phyloP scores from a whole-genome alignment of 2,329 filamentous ascomycete species.

The Talaromyces sp. region DNA sequence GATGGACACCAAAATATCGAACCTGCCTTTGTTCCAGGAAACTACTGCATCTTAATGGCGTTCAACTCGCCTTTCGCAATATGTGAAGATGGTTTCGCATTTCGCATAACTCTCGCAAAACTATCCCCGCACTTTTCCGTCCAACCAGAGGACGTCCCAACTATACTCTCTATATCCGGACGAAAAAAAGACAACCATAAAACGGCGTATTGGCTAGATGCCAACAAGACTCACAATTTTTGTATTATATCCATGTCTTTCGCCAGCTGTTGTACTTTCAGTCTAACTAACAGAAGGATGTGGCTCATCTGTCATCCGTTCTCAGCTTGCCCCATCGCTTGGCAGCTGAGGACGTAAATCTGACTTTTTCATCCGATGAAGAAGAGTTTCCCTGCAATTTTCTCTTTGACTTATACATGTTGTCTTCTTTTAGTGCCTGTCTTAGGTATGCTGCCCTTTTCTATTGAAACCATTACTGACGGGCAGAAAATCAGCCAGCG shows the following conservation, averaged over 20 bases:
- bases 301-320: neutral
- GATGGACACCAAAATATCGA: neutral
- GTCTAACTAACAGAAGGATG: neutral
- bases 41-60: neutral
- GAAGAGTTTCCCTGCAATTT: neutral
- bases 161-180: neutral
- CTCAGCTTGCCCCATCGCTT: neutral
- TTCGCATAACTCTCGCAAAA: neutral
- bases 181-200: neutral
- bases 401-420: too few relatives aligned
- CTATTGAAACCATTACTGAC: neutral
- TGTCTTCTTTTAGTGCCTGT: too few relatives aligned
- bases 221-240: too few relatives aligned
- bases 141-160: neutral
- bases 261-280: too few relatives aligned
- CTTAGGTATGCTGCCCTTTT: too few relatives aligned
- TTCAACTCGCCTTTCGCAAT: neutral
- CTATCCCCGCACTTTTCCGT: neutral
- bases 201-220: too few relatives aligned
- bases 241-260: too few relatives aligned
- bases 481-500: neutral
- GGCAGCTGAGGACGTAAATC: neutral
- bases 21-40: neutral
- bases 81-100: neutral
- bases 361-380: neutral